Conservation (phyloP, 768 basidiomycete genomes). For the Rhodotorula graminis region DNA sequence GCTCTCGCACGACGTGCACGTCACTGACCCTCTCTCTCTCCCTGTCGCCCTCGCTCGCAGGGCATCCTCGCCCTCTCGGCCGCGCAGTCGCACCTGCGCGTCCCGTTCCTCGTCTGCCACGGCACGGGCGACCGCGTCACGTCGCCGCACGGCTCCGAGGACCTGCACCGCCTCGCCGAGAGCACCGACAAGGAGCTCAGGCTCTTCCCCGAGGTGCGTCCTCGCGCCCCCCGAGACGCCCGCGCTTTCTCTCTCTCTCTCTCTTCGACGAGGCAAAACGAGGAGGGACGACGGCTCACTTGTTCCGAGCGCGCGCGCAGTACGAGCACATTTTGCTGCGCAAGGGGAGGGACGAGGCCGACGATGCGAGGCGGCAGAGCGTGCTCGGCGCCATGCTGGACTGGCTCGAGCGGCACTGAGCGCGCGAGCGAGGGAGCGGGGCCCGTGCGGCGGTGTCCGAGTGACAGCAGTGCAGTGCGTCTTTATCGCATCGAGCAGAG, state of each 20-base stretch:
- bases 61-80: slow-evolving; percentile 29
- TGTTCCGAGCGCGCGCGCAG: background rate
- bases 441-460: too few species aligned
- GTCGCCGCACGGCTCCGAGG: slow-evolving; percentile 27
- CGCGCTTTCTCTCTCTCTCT: background rate
- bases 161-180: slow-evolving; percentile 13
- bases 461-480: too few species aligned
- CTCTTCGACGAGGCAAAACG: too few species aligned
- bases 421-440: too few species aligned
- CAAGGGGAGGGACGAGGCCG: slow-evolving; percentile 33
- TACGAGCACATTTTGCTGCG: slow-evolving; percentile 39
- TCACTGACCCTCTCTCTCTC: background rate
- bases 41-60: background rate
- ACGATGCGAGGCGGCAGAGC: slow-evolving; percentile 33
- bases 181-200: slow-evolving; percentile 36
- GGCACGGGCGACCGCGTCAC: slow-evolving; percentile 40
- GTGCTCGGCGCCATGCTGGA: slow-evolving; percentile 37
- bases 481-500: too few species aligned
- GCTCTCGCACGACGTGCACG: background rate
- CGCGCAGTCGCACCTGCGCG: slow-evolving; percentile 20
- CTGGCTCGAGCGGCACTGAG: slow-evolving; percentile 33
- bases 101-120: slow-evolving; percentile 39
- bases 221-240: too few species aligned
- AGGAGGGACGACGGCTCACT: too few species aligned
- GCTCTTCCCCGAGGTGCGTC: slow-evolving; percentile 23